Evolutionary conservation across 768 basidiomycete species (phyloP), one percentile per base, ranked within the genome.

Genomic region (Pholiota conissans): DNA sequence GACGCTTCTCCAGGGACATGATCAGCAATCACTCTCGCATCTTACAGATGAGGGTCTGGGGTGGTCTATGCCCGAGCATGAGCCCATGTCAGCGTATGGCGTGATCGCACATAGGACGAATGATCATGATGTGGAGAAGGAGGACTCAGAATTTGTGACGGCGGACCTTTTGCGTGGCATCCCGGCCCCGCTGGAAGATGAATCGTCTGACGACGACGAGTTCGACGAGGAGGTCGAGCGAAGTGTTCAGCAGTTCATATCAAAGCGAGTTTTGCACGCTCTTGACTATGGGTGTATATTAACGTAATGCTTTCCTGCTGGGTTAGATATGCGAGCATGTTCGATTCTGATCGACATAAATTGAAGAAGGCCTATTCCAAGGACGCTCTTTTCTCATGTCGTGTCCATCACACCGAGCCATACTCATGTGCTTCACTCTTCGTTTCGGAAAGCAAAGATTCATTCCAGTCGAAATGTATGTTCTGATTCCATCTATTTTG

Each of bases 371-470:
- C 70, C 13, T 74, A 73, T 40, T 61, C 70, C 3, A 61, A 65
- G 16, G 53, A 69, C 26, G 70, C 73, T 1, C 40, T 66, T 9
- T 67, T 74, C 50, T 70, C 72, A 16, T 67, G 62, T 40, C 63
- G 65, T 35, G 59, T 61, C 20, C 64, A 61, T 37, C 53, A 61
- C 35, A 47, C 61, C 10, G 40, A 60, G 55, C 51, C 56, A 40
- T 51, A 27, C 48, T 60, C 48, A n/a, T 58, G 57, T 56, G 63
- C 61, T 27, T 56, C 29, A 13, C 45, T 57, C 48, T 61, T 64
- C 24, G 48, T 56, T 26, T 47, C 62, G 39, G 56, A 58, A 40
- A 30, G 37, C 13, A 48, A 55, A 8, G n/a, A 30, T 2, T 30
- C 53, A 29, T 49, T 52, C 28, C 48, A 42, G 22, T 59, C 61